Base-by-base conservation (phyloP, 78 protist species). In the Capsaspora owczarzaki region DNA sequence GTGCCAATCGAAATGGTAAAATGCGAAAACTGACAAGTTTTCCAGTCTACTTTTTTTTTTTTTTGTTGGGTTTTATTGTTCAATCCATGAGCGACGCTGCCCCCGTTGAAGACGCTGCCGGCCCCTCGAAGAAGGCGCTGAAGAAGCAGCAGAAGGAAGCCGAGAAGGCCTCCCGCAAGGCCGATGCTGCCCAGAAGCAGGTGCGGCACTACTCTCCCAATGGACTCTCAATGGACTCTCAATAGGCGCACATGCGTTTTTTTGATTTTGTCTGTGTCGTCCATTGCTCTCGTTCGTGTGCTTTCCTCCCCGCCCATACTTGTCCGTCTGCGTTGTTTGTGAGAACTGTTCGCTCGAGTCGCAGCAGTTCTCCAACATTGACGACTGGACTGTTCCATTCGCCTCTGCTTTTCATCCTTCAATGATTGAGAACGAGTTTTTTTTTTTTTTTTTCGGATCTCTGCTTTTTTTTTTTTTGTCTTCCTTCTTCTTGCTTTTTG, bases 81-180 rank as follows among this genome's bases (percentile, higher is more conserved):
- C n/a, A n/a, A n/a, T n/a, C n/a, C n/a, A n/a, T n/a, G n/a, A n/a
- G n/a, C n/a, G n/a, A n/a, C n/a, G n/a, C n/a, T n/a, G n/a, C n/a
- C n/a, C n/a, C n/a, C 56, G 16, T 10, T 16, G 56, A 49, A 10
- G 71, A 63, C 71, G 71, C 37, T 31, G 37, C 19, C 16, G 37
- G 37, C 33, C 71, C 19, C 37, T 29, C 42, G 33, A 71, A 71
- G 77, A 71, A 71, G 77, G 77, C 77, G 12, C 41, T 31, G 41
- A 71, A 71, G 77, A 71, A 71, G 77, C 53, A 42, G 8, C 53
- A 71, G 53, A 71, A 71, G 77, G 77, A 71, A 16, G 10, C 10
- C 27, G 77, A 71, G 77, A 71, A 71, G 77, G 77, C 10, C 41
- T 46, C 77, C 23, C 46, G 20, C 41, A 71, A 71, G 77, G 77